phyloP scores from a whole-genome alignment of 2,329 filamentous ascomycete species.

The Falciphora oryzae region DNA sequence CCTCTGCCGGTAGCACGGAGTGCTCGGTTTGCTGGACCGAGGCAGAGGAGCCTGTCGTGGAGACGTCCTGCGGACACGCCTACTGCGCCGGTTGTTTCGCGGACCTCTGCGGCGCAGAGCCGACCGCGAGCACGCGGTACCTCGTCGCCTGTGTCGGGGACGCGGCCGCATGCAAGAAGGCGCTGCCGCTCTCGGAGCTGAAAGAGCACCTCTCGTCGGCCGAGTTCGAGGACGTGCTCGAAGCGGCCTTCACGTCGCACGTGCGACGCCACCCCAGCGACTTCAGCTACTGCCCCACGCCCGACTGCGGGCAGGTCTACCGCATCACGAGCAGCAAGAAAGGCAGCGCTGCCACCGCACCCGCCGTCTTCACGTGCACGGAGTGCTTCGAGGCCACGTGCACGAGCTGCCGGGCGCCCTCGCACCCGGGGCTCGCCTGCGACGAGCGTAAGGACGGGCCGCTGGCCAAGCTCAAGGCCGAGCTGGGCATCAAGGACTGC shows the following conservation, averaged over 20 bases:
- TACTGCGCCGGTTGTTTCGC: slow-evolving; percentile 39
- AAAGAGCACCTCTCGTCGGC: slow-evolving; percentile 24
- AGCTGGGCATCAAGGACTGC: slow-evolving; percentile 14
- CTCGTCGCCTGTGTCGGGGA: slow-evolving; percentile 23
- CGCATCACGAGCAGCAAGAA: slow-evolving; percentile 16
- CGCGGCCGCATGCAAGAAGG: slow-evolving; percentile 18
- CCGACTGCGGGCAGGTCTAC: slow-evolving; percentile 38
- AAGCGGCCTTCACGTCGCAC: slow-evolving; percentile 29
- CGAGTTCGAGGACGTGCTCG: slow-evolving; percentile 31
- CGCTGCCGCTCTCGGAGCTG: slow-evolving; percentile 22
- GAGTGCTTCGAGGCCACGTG: slow-evolving; percentile 31
- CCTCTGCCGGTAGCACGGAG: slow-evolving; percentile 9
- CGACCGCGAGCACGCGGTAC: slow-evolving; percentile 6
- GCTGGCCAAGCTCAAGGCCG: not conserved
- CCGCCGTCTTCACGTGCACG: slow-evolving; percentile 26
- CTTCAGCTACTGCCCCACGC: slow-evolving; percentile 35
- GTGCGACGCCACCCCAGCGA: slow-evolving; percentile 24
- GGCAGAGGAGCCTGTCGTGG: slow-evolving; percentile 28
- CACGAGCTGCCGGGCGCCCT: slow-evolving; percentile 25
- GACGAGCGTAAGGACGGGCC: slow-evolving; percentile 9
- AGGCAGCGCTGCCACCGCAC: not conserved
- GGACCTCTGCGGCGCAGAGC: slow-evolving; percentile 18
- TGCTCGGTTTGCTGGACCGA: slow-evolving; percentile 32
- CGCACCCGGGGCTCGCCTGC: slow-evolving; percentile 22
- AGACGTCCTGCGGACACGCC: slow-evolving; percentile 30